Evolutionary conservation across 1,284 basidiomycete genomes (phyloP).

Genomic region (Moesziomyces globuligerus): DNA sequence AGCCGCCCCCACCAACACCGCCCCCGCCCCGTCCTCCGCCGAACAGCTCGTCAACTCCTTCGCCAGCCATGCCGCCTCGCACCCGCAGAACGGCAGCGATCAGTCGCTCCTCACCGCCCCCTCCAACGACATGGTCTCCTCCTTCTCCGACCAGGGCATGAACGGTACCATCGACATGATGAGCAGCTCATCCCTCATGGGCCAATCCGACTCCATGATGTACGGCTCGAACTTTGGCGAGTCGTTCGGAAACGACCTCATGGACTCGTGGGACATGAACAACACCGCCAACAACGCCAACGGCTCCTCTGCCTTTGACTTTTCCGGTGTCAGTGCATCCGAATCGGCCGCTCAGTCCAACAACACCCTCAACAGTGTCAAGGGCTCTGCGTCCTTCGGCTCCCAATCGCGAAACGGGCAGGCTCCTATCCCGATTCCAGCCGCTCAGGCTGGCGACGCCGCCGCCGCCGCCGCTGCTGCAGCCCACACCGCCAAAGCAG

Average conservation of each 20-base stretch:
- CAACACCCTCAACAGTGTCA: not conserved
- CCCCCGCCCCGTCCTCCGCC: not conserved
- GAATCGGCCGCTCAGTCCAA: not conserved
- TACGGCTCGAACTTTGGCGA: conserved; percentile 36
- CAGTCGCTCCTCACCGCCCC: conserved; percentile 13
- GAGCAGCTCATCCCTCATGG: conserved; percentile 29
- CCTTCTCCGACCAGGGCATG: conserved; percentile 41
- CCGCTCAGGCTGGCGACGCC: too few relatives aligned
- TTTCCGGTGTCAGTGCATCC: conserved; percentile 3
- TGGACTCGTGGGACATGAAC: conserved; percentile 33
- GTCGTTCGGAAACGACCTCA: conserved; percentile 22
- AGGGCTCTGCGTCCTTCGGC: not conserved
- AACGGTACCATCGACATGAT: conserved; percentile 33
- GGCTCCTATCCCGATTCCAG: not conserved
- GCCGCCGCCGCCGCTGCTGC: not conserved
- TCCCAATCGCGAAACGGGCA: not conserved
- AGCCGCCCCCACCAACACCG: conserved; percentile 10
- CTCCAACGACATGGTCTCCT: conserved; percentile 23
- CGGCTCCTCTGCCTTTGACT: conserved; percentile 14
- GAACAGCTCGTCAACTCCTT: conserved; percentile 16
- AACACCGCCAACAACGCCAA: conserved; percentile 5
- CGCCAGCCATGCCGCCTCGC: conserved; percentile 5
- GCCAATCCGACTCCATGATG: conserved; percentile 38
- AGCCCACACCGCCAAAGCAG: not conserved
- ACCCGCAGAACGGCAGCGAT: not conserved